Base-by-base conservation (phyloP, 2,329 filamentous ascomycete species). In the Calonectria naviculata region DNA sequence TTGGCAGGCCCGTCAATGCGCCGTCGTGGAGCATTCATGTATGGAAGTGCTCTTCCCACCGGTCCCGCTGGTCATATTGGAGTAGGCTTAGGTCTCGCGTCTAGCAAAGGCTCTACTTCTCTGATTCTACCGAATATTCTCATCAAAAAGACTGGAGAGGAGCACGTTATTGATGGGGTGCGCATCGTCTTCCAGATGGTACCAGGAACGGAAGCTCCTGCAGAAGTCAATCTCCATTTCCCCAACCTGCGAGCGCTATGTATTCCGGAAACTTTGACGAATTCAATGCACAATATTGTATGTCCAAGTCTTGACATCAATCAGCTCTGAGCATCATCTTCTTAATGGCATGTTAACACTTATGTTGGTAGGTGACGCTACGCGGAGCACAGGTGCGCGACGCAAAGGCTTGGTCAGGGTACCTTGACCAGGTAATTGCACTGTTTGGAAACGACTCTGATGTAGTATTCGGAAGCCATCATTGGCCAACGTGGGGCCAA, bases 401-500 rank as follows among this genome's bases (percentile, higher is more conserved):
- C 72, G 79, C 84, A 1, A 80, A 83, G 28, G 78, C 76, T 2
- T 86, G 84, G 84, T 79, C 82, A 3, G 71, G 75, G 19, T 84
- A 85, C 54, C 71, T 86, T 10, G 81, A 83, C 36, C 80, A 83
- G 67, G 74, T 82, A 6, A 77, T 84, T 24, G 76, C 75, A 15
- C 52, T 85, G n/a, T 85, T 80, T 63, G 81, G 79, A 0, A 56
- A 73, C 2, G 68, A 77, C 5, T 60, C 81, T 1, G 79, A 84
- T 6, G 80, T 85, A 2, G 63, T 84, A 4, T 84, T 85, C 63
- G 79, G 78, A 1, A 78, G 80, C 26, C 84, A 86, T 72, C 76
- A 83, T 69, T 86, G 84, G 84, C 84, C 84, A n/a, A 85, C 82
- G 0, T 86, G 83, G 81, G 82, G 82, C 0, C 62, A 70, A 3